A percentile compares a stretch with the other conserved stretches of the same genome.
phyloP scores from a whole-genome alignment of 2,329 filamentous ascomycete genomes.

The Epichloe glyceriae region DNA sequence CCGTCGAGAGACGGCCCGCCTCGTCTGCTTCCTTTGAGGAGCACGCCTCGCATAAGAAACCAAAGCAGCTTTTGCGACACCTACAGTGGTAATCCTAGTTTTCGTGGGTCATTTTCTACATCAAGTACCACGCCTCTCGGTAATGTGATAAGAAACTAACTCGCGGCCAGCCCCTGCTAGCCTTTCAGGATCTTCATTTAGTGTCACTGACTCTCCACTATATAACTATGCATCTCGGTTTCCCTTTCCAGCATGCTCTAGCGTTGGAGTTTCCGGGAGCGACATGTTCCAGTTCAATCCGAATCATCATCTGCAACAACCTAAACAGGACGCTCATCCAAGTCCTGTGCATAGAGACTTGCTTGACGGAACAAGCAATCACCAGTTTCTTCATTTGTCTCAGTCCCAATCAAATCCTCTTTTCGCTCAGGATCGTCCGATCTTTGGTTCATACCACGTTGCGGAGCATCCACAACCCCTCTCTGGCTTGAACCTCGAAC shows the following conservation, averaged over 20 bases:
- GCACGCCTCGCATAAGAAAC: conserved; percentile 10
- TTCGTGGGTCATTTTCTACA: conserved; percentile 3
- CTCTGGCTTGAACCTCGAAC: conserved; percentile 17
- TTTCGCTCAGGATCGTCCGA: conserved; percentile 19
- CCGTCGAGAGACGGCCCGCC: conserved; percentile 15
- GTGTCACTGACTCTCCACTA: conserved; percentile 18
- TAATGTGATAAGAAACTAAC: neutral
- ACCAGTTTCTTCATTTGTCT: conserved; percentile 16
- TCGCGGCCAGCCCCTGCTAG: conserved; percentile 12
- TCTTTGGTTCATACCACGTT: conserved; percentile 16
- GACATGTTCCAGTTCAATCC: conserved; percentile 16
- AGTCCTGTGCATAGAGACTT: conserved; percentile 10
- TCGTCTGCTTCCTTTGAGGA: conserved; percentile 14
- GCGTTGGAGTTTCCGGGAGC: conserved; percentile 13
- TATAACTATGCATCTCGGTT: conserved; percentile 18
- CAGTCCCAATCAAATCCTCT: conserved; percentile 21
- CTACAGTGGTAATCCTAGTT: conserved; percentile 4
- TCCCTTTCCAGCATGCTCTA: conserved; percentile 13
- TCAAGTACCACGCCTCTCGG: neutral
- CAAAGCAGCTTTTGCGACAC: conserved; percentile 6
- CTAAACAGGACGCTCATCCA: conserved; percentile 16
- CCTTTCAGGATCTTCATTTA: conserved; percentile 16
- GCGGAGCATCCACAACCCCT: conserved; percentile 11
- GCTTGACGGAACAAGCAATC: conserved; percentile 9
- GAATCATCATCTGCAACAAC: conserved; percentile 11